Evolutionary conservation across 331 rosid genomes (phyloP), one percentile per base, ranked within the genome.

Genomic region (Rosa hybrid): DNA sequence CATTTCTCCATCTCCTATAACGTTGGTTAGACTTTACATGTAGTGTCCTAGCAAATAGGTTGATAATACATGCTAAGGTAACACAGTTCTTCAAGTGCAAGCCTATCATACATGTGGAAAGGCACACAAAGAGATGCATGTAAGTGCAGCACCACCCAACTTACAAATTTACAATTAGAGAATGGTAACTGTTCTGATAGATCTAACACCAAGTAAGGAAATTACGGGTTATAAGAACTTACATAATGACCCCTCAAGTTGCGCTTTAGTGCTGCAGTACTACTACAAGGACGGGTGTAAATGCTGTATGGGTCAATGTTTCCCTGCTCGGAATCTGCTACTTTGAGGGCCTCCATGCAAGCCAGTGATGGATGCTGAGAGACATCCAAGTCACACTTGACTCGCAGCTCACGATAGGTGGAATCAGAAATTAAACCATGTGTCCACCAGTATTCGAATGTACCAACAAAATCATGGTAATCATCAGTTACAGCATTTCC

Each of bases 401-500:
- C 79, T 74, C 80, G 81, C 60, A 94, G 89, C 69, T 64, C n/a
- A 20, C 78, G 86, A 74, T 92, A 90, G 16, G 98, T 90, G 21
- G 94, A 92, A 92, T 92, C 98, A 6, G 98, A 94, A 77, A 94
- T 83, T 89, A 94, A 85, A 76, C 97, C 97, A 71, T 92, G 97
- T 45, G 90, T 89, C 97, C 98, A 92, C 98, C 98, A 94, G 71
- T 90, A 94, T 84, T 92, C 93, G 60, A 94, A 94, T 60, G 98
- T 92, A 71, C 97, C 98, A 82, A 94, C 27, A 73, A 62, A 90
- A 78, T 92, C 98, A 72, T 94, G 92, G 83, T 86, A 89, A 83
- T 94, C 97, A 85, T 94, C 97, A 5, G 91, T 94, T 54, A 94
- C 97, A 71, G 91, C 97, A 86, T 94, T 94, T 68, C 98, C 98